Base-by-base conservation (phyloP, 2,329 filamentous ascomycete species). In the Podosphaera aphanis region DNA sequence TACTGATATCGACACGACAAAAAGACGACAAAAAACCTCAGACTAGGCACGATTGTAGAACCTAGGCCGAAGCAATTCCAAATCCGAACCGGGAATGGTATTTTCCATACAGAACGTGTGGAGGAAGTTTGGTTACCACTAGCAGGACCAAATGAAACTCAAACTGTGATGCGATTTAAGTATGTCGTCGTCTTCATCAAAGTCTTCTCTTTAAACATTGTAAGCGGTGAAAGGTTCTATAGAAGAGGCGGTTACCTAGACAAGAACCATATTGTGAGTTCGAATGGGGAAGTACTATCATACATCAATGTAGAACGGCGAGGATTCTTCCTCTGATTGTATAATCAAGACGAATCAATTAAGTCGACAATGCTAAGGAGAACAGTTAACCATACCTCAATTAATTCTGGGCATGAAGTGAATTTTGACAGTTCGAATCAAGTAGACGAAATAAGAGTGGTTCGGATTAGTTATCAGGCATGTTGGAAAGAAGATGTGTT, bases 291-390 rank as follows among this genome's bases (percentile, higher is more conserved):
- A 20, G 15, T 27, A 6, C 4, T 42, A 7, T 27, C 40, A 6
- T 20, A 42, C 21, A 42, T 16, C 10, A 16, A 13, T 29, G n/a
- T 21, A 16, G 40, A 42, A n/a, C 21, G 21, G 16, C 40, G 40
- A 42, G 40, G 40, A 27, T 42, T 42, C 29, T 42, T 42, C 40
- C n/a, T 42, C 21, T 42, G 20, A 10, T 18, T 42, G n/a, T 27
- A 29, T 29, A 27, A 42, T n/a, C 40, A 27, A 13, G 21, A 21
- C 3, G 40, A 42, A 29, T 21, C 21, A 42, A 13, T 42, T 6
- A 42, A 27, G 29, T 27, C 29, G 21, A 42, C 18, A 42, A n/a
- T n/a, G 7, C 18, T 2, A 25, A 42, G 16, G 39, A 42, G n/a
- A 27, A 25, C n/a, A 15, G 19, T 40, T 3, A 15, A 13, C 33